phyloP scores from a whole-genome alignment of 805 yeast species.

The Myxozyma vanderwaltii region DNA sequence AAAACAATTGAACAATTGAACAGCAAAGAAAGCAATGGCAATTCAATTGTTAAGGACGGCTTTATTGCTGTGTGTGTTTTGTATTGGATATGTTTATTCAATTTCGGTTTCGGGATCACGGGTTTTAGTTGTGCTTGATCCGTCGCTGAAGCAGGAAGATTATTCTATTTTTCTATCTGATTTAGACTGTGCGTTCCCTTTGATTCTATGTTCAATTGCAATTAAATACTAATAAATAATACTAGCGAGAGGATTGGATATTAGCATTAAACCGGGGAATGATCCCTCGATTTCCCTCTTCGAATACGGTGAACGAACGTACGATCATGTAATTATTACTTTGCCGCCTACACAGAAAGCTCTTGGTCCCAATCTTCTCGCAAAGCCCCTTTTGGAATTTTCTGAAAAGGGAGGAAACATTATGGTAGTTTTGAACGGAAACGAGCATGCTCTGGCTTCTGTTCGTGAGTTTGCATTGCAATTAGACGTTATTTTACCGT shows the following conservation, averaged over 20 bases:
- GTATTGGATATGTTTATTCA: constrained; percentile 11
- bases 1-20: neutral
- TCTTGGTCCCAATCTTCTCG: constrained; percentile 47
- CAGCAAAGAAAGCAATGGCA: constrained; percentile 4
- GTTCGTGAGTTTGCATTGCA: constrained; percentile 70
- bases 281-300: constrained; percentile 43
- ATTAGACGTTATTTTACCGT: constrained; percentile 81
- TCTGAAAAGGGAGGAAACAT: constrained; percentile 74
- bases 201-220: neutral
- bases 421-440: constrained; percentile 41
- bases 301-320: constrained; percentile 50
- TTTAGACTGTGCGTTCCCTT: constrained; percentile 30
- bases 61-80: neutral
- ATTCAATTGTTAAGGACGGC: neutral
- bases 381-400: constrained; percentile 59
- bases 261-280: constrained; percentile 41
- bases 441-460: constrained; percentile 63
- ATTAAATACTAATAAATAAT: constrained; percentile 25
- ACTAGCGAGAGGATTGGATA: constrained; percentile 43
- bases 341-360: constrained; percentile 51
- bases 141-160: constrained; percentile 37
- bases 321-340: constrained; percentile 59
- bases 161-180: constrained; percentile 40
- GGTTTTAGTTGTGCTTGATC: constrained; percentile 44
- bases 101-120: constrained; percentile 35